phyloP scores from a whole-genome alignment of 768 basidiomycete species.

The Boletus vermiculosoides region DNA sequence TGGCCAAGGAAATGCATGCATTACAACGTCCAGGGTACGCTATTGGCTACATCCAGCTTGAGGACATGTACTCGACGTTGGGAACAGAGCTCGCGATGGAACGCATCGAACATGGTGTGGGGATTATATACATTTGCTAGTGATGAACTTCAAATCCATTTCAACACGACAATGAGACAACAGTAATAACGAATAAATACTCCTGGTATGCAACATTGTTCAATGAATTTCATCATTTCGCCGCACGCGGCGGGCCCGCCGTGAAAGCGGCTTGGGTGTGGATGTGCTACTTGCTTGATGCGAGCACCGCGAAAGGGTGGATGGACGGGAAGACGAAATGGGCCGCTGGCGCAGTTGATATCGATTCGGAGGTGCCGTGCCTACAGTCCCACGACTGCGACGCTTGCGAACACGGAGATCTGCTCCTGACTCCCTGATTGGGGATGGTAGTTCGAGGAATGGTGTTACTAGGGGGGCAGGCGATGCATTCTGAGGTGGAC shows the following conservation, averaged over 20 bases:
- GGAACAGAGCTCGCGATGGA: neutral
- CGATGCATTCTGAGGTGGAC: slow-evolving; percentile 4
- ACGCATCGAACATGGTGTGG: neutral
- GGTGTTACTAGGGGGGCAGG: slow-evolving; percentile 9
- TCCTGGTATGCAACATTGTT: slow-evolving; percentile 2
- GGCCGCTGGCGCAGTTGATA: slow-evolving; percentile 34
- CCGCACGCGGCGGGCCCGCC: slow-evolving; percentile 13
- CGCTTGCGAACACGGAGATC: slow-evolving; percentile 8
- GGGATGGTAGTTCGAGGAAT: slow-evolving; percentile 8
- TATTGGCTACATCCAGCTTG: slow-evolving; percentile 10
- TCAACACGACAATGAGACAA: slow-evolving; percentile 24
- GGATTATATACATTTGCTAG: slow-evolving; percentile 4
- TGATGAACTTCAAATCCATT: slow-evolving; percentile 6
- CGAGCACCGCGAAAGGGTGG: slow-evolving; percentile 19
- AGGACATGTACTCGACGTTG: neutral
- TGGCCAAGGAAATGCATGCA: neutral
- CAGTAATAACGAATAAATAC: slow-evolving; percentile 39
- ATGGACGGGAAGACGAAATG: slow-evolving; percentile 11
- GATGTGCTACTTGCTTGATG: slow-evolving; percentile 12
- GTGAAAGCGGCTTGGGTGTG: slow-evolving; percentile 15
- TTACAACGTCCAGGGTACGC: slow-evolving; percentile 9
- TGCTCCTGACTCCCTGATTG: slow-evolving; percentile 5
- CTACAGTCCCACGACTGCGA: slow-evolving; percentile 7
- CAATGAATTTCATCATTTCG: slow-evolving; percentile 1
- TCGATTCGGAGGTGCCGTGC: slow-evolving; percentile 15